Percentiles rank a stretch among this genome's conserved stretches.
phyloP scores from a whole-genome alignment of 1,284 basidiomycete genomes.

The Ceratobasidium sp. region DNA sequence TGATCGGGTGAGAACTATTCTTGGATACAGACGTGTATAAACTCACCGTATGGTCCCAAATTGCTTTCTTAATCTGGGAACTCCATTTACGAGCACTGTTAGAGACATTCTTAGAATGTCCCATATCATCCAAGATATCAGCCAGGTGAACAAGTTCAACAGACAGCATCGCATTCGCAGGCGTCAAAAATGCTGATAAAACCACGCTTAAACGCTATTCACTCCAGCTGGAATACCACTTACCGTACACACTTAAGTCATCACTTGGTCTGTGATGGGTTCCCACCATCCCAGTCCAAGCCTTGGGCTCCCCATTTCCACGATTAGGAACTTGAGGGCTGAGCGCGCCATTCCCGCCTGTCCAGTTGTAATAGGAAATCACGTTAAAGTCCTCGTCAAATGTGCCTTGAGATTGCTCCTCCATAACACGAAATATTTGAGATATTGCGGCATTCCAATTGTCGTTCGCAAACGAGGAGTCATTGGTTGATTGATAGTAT shows the following conservation, averaged over 20 bases:
- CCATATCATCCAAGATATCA: slow-evolving; percentile 61
- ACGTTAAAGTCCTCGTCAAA: slow-evolving; percentile 75
- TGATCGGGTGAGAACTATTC: not conserved
- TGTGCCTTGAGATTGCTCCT: slow-evolving; percentile 75
- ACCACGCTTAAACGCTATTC: not conserved
- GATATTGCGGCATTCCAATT: slow-evolving; percentile 74
- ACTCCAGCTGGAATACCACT: slow-evolving; percentile 42
- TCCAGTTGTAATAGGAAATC: slow-evolving; percentile 81
- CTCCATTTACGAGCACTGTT: slow-evolving; percentile 65
- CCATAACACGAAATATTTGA: slow-evolving; percentile 75
- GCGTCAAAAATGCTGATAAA: slow-evolving; percentile 67
- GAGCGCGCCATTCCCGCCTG: slow-evolving; percentile 66
- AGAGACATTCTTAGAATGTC: slow-evolving; percentile 60
- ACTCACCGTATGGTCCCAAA: slow-evolving; percentile 68
- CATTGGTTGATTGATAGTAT: slow-evolving; percentile 73
- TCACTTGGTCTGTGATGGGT: slow-evolving; percentile 80
- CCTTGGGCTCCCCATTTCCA: slow-evolving; percentile 68
- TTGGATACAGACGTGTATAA: not conserved
- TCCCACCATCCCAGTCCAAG: slow-evolving; percentile 59
- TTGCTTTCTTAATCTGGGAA: slow-evolving; percentile 63
- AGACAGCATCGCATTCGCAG: slow-evolving; percentile 81
- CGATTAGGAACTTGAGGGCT: slow-evolving; percentile 69
- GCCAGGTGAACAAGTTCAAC: slow-evolving; percentile 71
- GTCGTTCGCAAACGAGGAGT: slow-evolving; percentile 71
- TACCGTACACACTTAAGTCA: slow-evolving; percentile 72